phyloP scores from a whole-genome alignment of 208 protist genomes.

The Wallacemonas sp. region DNA sequence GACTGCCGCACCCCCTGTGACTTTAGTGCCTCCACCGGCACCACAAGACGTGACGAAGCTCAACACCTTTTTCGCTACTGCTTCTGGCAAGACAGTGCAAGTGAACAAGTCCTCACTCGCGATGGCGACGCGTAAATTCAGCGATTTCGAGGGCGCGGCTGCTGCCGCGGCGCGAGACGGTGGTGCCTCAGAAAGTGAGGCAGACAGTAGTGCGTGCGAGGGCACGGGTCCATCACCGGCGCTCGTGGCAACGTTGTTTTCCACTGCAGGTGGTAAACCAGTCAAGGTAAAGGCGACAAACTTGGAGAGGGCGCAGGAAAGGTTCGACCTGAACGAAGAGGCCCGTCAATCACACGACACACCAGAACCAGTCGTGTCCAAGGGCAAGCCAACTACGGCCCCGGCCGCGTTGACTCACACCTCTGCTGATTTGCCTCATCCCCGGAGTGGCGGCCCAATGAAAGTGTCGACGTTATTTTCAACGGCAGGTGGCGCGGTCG shows the following conservation, averaged over 20 bases:
- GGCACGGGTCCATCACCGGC: background rate
- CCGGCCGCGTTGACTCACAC: background rate
- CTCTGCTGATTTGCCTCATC: background rate
- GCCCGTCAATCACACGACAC: background rate
- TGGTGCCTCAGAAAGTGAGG: background rate
- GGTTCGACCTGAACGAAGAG: background rate
- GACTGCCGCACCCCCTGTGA: background rate
- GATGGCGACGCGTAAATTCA: conserved; percentile 11
- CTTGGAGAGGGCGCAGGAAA: conserved; percentile 7
- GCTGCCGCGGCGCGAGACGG: background rate
- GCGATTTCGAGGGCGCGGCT: conserved; percentile 3
- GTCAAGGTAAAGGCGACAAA: conserved; percentile 11
- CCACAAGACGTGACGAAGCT: background rate
- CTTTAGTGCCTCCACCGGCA: background rate
- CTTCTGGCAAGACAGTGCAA: conserved; percentile 32
- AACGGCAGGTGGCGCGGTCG: conserved; percentile 6
- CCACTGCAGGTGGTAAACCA: conserved; percentile 13
- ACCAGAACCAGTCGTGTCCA: no score
- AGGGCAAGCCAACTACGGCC: no score
- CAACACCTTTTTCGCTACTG: conserved; percentile 48
- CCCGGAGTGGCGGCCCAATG: background rate
- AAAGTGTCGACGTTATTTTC: conserved; percentile 13
- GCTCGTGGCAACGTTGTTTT: conserved; percentile 14
- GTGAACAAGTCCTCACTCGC: conserved; percentile 29
- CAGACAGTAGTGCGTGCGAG: background rate